Conservation (phyloP, 2,329 filamentous ascomycete species). For the Neopestalotiopsis sp. region DNA sequence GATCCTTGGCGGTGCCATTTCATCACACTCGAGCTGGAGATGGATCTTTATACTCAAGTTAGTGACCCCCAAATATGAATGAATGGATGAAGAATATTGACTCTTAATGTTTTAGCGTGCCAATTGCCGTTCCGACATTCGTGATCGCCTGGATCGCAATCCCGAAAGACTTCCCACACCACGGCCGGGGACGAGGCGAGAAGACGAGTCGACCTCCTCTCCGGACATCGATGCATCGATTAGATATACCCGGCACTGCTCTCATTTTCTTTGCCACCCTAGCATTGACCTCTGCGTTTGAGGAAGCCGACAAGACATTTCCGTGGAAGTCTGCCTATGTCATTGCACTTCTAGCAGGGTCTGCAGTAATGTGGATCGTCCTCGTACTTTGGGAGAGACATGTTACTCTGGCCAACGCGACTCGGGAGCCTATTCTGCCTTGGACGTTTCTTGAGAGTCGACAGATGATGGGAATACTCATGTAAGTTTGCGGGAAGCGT, state of each 20-base stretch:
- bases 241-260: constrained; percentile 16
- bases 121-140: constrained; percentile 16
- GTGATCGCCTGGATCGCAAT: constrained; percentile 20
- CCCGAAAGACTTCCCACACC: constrained; percentile 11
- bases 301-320: constrained; percentile 9
- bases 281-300: not conserved
- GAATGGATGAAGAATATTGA: no score
- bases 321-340: not conserved
- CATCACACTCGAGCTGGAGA: not conserved
- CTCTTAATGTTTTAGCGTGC: constrained; percentile 5
- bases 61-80: no score
- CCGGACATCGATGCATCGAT: no score
- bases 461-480: no score
- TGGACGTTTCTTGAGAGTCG: no score
- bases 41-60: constrained; percentile 9
- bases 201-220: no score
- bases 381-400: constrained; percentile 23
- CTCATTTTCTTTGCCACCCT: constrained; percentile 16
- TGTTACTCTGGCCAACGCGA: constrained; percentile 6
- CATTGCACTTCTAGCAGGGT: not conserved
- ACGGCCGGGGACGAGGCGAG: no score
- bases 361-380: not conserved
- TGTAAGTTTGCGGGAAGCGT: no score
- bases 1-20: not conserved
- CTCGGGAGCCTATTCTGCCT: no score